Conservation (phyloP, 345 rosid genomes). For the Rhodamnia argentea region DNA sequence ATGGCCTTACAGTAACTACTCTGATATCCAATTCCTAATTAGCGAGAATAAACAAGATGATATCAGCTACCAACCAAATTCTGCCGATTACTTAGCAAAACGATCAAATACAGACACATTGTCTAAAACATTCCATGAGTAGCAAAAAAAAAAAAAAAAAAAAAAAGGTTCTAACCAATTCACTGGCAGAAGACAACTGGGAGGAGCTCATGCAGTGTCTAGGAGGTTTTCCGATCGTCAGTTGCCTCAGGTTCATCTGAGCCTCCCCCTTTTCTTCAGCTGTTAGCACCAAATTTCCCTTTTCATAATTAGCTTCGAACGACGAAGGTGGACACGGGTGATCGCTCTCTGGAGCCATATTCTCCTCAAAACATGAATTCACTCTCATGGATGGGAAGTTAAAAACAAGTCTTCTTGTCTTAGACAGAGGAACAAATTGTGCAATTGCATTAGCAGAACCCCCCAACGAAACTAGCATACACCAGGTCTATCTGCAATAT, state of each 20-base stretch:
- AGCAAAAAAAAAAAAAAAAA: neutral
- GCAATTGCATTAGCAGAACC: neutral
- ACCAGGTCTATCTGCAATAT: neutral
- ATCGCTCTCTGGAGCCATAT: slow-evolving; percentile 12
- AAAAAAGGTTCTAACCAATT: neutral
- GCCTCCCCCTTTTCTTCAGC: neutral
- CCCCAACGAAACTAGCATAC: neutral
- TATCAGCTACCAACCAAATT: neutral
- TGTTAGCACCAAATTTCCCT: neutral
- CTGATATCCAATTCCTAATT: neutral
- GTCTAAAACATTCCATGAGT: neutral
- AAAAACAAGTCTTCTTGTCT: neutral
- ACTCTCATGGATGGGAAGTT: neutral
- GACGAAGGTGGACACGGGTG: neutral
- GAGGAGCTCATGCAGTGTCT: slow-evolving; percentile 7
- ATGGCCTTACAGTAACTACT: neutral
- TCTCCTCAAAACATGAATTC: slow-evolving; percentile 4
- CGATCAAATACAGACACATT: neutral
- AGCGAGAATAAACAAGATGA: neutral
- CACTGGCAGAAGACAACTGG: neutral
- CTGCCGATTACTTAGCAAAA: neutral
- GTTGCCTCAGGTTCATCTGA: neutral
- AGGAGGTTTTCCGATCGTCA: slow-evolving; percentile 2
- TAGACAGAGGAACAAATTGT: neutral
- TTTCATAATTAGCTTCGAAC: neutral